These are phyloP conservation scores for Voacanga thouarsii DNA, from an alignment of 257 asterid genomes.

Conservation along the genomic window DNA sequence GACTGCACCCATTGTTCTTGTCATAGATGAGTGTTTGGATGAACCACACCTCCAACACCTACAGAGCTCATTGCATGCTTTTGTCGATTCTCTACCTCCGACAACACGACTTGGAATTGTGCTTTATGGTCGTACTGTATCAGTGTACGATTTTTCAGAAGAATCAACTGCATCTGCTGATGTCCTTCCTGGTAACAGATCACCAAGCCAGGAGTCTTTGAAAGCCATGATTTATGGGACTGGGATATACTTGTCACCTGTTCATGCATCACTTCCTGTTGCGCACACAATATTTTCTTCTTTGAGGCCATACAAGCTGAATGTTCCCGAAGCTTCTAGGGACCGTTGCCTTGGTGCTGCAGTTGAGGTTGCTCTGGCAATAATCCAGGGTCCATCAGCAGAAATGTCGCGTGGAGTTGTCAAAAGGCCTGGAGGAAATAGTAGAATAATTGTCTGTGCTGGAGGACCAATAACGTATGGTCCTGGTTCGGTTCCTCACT, in stretches of 20 bases:
- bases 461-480: conserved; percentile 93
- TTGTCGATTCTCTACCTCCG: conserved; percentile 84
- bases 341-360: conserved; percentile 95
- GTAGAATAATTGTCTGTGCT: conserved; percentile 86
- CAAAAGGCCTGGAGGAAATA: conserved; percentile 84
- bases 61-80: conserved; percentile 94
- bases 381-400: conserved; percentile 86
- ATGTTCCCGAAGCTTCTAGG: conserved; percentile 74
- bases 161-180: conserved; percentile 85
- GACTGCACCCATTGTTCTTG: conserved; percentile 78
- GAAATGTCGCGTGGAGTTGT: conserved; percentile 84
- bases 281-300: conserved; percentile 88
- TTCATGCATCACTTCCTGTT: conserved; percentile 85
- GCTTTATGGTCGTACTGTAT: conserved; percentile 78
- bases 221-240: conserved; percentile 85
- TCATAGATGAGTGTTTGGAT: conserved; percentile 90
- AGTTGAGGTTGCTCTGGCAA: conserved; percentile 84
- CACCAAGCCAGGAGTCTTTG: conserved; percentile 73
- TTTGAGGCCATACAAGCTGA: conserved; percentile 61
- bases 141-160: conserved; percentile 91
- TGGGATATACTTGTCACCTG: conserved; percentile 78
- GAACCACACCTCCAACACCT: conserved; percentile 90
- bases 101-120: conserved; percentile 82
- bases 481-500: conserved; percentile 89
- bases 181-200: conserved; percentile 72